Base-by-base conservation (phyloP, 2,329 filamentous ascomycete genomes). In the Calycina herbarum region DNA sequence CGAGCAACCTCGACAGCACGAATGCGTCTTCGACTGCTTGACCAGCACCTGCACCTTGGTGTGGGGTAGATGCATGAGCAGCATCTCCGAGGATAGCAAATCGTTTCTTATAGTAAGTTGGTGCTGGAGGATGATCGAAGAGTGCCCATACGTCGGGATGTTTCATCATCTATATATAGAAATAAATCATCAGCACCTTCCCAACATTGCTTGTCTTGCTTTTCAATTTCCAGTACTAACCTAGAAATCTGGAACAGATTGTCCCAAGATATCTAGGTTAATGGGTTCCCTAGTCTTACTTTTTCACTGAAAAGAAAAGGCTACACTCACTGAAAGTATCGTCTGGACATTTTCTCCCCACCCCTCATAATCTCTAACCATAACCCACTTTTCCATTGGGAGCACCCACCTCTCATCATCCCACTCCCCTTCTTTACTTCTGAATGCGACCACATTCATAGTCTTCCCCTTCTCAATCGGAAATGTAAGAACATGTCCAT, bases 11-110 rank as follows among this genome's bases (percentile, higher is more conserved):
- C 0, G 80, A 78, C 1, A 82, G 71, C 2, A 81, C 75, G 17
- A 77, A 77, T 1, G 76, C 78, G 65, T 87, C 84, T 68, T 86
- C 83, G 64, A 89, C 83, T 1, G 82, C 84, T 70, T 87, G 81
- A 1, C 84, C 85, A 0, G 84, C 82, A 2, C 86, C 86, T 1
- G 86, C 82, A 0, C 86, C 86, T 33, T 86, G 83, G 48, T 86
- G 83, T 0, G 87, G 87, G 0, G 85, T 84, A 48, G 84, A 84
- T 0, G 86, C 86, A 72, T 89, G 87, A 0, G 87, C 87, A 0
- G 87, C 86, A 71, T 90, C 87, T 15, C 87, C 87, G 0, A 86
- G 74, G 1, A 89, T 78, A 45, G 79, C 81, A 29, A 83, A 70
- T 0, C 80, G 77, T 7, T 78, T 78, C 29, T 78, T 77, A 69